These are phyloP conservation scores for Macrophomina phaseolina DNA, from an alignment of 2,329 filamentous ascomycete genomes.

Conservation along the genomic window DNA sequence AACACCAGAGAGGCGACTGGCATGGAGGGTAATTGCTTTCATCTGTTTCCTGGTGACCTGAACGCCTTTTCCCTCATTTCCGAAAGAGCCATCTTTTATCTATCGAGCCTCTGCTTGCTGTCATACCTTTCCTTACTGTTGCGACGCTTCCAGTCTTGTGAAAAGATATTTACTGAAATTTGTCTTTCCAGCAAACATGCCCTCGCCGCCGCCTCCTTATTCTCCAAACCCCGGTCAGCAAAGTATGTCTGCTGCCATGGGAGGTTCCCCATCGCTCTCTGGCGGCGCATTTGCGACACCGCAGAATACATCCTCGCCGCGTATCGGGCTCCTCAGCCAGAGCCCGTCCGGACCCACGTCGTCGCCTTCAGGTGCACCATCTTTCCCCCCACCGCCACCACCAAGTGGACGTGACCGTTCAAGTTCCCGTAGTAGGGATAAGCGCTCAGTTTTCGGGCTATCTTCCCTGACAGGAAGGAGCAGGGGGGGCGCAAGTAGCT, in stretches of 20 bases:
- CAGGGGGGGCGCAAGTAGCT: constrained; percentile 31
- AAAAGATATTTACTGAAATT: constrained; percentile 30
- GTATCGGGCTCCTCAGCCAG: constrained; percentile 35
- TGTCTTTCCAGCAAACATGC: constrained; percentile 49
- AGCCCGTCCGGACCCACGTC: constrained; percentile 38
- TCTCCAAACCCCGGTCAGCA: constrained; percentile 52
- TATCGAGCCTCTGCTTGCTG: no score
- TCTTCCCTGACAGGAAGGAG: constrained; percentile 44
- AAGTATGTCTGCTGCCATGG: constrained; percentile 36
- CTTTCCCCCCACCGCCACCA: constrained; percentile 48
- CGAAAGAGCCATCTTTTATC: constrained; percentile 2
- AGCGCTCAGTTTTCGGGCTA: constrained; percentile 46
- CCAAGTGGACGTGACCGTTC: constrained; percentile 42
- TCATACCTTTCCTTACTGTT: background rate
- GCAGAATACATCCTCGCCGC: constrained; percentile 34
- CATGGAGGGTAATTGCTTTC: constrained; percentile 52
- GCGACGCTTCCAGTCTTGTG: background rate
- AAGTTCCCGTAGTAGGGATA: constrained; percentile 42
- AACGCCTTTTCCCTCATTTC: background rate
- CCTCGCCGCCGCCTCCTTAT: constrained; percentile 57
- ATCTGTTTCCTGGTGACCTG: background rate
- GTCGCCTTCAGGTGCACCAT: constrained; percentile 40
- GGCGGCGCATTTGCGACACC: constrained; percentile 38
- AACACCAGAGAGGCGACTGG: constrained; percentile 37
- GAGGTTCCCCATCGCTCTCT: constrained; percentile 42